Percentiles rank a stretch among this genome's conserved stretches.
Conservation (phyloP, 139 green algal genomes). For the Astrephomene gubernaculifera region DNA sequence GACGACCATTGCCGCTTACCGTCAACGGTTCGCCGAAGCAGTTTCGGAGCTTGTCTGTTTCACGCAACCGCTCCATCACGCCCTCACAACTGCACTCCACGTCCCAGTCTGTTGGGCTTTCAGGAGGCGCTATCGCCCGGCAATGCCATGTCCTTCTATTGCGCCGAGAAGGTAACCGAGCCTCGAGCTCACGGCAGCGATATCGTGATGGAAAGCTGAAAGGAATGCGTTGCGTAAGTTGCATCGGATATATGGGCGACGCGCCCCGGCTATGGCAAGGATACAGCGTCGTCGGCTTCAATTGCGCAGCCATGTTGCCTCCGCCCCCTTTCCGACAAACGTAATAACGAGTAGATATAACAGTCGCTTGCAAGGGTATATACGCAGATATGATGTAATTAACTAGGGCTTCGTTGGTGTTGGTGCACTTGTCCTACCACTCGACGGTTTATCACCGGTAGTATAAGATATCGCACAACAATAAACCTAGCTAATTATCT, state of each 20-base stretch:
- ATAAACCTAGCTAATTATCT: no score
- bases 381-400: no score
- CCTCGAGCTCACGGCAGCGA: background rate
- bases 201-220: background rate
- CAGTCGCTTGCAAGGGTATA: background rate
- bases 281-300: background rate
- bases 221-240: no score
- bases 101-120: background rate
- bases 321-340: background rate
- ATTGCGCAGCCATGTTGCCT: background rate
- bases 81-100: background rate
- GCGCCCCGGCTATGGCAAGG: background rate
- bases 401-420: no score
- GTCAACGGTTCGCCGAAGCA: constrained; percentile 1
- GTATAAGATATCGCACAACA: no score
- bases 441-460: background rate
- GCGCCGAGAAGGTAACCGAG: background rate
- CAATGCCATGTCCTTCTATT: background rate
- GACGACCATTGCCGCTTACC: background rate
- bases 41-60: background rate
- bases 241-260: background rate
- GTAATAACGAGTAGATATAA: background rate
- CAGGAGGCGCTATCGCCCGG: background rate
- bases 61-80: background rate
- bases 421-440: background rate